Conservation (phyloP, 352 stramenopile genomes). For the Globisporangium paddicum region DNA sequence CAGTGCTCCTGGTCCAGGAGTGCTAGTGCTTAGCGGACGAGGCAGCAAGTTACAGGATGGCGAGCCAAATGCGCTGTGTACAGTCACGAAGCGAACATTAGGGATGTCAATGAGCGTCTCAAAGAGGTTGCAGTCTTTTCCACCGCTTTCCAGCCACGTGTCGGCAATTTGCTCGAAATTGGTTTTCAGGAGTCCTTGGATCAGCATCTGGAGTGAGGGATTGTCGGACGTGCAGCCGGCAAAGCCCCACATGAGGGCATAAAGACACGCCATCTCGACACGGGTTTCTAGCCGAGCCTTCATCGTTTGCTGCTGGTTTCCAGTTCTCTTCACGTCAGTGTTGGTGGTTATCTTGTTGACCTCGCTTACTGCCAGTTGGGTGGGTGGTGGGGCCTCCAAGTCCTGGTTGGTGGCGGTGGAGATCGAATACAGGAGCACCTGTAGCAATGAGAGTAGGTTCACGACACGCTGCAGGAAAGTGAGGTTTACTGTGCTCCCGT, state of each 20-base stretch:
- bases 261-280: conserved; percentile 48
- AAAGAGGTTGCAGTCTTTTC: conserved; percentile 28
- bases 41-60: neutral
- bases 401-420: conserved; percentile 1
- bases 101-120: conserved; percentile 33
- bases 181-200: conserved; percentile 27
- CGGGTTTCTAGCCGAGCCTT: conserved; percentile 21
- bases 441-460: conserved; percentile 40
- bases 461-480: conserved; percentile 34
- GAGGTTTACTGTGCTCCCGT: conserved; percentile 19
- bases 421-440: conserved; percentile 26
- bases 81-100: conserved; percentile 22
- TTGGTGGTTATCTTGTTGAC: neutral
- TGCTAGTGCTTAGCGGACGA: neutral
- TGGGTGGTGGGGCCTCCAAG: neutral
- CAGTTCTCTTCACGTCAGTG: neutral
- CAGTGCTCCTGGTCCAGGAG: neutral
- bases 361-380: neutral
- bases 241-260: conserved; percentile 54
- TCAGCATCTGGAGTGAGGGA: conserved; percentile 16
- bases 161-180: conserved; percentile 24
- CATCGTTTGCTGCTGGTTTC: neutral
- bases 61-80: neutral
- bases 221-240: conserved; percentile 19
- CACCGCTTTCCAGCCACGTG: conserved; percentile 17